phyloP scores from a whole-genome alignment of 2,329 filamentous ascomycete genomes.

The Aspergillus texensis region DNA sequence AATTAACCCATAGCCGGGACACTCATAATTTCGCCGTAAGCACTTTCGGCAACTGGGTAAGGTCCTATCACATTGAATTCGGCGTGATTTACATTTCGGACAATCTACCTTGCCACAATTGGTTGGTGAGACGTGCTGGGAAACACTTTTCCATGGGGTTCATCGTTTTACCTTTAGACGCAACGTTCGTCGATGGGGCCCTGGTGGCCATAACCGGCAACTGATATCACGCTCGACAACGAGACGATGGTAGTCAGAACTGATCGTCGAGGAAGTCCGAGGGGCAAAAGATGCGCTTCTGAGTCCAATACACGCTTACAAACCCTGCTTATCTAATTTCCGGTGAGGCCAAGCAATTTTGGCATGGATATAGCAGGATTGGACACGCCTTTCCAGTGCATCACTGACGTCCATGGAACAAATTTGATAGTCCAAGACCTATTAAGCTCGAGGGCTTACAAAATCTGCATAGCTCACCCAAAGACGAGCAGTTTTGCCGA shows the following conservation, averaged over 20 bases:
- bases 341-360: neutral
- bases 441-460: neutral
- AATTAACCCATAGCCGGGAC: slow-evolving; percentile 28
- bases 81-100: slow-evolving; percentile 25
- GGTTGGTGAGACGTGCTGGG: neutral
- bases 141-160: neutral
- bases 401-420: too few species aligned
- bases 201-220: neutral
- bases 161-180: neutral
- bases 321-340: neutral
- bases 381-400: neutral
- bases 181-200: neutral
- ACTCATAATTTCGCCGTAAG: slow-evolving; percentile 26
- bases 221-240: neutral
- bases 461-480: neutral
- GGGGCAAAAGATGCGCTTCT: neutral
- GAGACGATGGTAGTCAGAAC: neutral
- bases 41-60: slow-evolving; percentile 29
- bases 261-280: neutral
- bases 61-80: slow-evolving; percentile 30
- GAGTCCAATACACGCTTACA: neutral
- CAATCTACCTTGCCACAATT: slow-evolving; percentile 17
- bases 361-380: neutral
- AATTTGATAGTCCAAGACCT: neutral
- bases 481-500: neutral